Conservation (phyloP, 2,329 filamentous ascomycete species). For the Colletotrichum melonis region DNA sequence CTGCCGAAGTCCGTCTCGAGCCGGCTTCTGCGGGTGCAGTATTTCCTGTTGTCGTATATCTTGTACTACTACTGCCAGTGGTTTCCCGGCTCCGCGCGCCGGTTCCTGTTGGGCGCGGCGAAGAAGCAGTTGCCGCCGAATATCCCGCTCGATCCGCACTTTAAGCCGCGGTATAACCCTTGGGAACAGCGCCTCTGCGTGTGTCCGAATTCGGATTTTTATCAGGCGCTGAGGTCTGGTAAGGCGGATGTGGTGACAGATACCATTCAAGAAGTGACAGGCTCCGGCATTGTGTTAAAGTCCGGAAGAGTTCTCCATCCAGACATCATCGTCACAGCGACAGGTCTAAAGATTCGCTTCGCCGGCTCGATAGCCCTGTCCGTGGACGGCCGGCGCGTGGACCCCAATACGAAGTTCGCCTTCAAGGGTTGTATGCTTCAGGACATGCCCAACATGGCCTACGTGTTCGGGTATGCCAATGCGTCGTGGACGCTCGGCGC, state of each 20-base stretch:
- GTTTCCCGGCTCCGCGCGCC: not conserved
- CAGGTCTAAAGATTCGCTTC: constrained; percentile 68
- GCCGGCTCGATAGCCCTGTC: constrained; percentile 62
- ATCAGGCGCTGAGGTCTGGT: constrained; percentile 49
- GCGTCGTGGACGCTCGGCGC: constrained; percentile 72
- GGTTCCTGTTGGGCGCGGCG: constrained; percentile 52
- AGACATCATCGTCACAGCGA: constrained; percentile 74
- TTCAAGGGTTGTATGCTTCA: constrained; percentile 73
- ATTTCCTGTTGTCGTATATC: constrained; percentile 47
- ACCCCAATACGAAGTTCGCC: constrained; percentile 57
- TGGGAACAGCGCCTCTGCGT: constrained; percentile 79
- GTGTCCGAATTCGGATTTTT: constrained; percentile 59
- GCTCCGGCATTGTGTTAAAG: constrained; percentile 54
- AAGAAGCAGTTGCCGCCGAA: constrained; percentile 58
- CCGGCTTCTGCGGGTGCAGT: constrained; percentile 59
- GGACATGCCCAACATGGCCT: constrained; percentile 69
- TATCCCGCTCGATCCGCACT: constrained; percentile 64
- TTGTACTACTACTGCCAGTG: constrained; percentile 42
- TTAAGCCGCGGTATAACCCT: constrained; percentile 65
- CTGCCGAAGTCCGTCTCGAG: constrained; percentile 57
- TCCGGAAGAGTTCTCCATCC: constrained; percentile 59
- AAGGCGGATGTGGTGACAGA: constrained; percentile 57
- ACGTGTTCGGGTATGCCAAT: constrained; percentile 70
- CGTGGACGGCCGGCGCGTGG: constrained; percentile 61
- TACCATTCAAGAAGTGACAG: constrained; percentile 57